phyloP scores from a whole-genome alignment of 257 asterid species.

The Oldenlandia corymbosa region DNA sequence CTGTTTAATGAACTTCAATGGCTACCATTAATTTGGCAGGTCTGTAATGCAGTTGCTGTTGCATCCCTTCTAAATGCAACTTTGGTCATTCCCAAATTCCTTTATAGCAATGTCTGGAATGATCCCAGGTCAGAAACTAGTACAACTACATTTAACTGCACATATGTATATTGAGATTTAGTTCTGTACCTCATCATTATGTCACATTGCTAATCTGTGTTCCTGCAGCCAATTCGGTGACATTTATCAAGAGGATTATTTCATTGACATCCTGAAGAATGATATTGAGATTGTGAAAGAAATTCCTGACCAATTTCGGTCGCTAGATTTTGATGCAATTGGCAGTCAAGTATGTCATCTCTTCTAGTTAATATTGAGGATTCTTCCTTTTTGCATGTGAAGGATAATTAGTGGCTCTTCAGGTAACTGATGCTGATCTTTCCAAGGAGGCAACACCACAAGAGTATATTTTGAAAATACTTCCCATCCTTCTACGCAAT shows the following conservation, averaged over 20 bases:
- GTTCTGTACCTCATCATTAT: not conserved
- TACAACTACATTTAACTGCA: not conserved
- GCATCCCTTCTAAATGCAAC: conserved; percentile 88
- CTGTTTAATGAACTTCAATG: not conserved
- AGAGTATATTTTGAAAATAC: conserved; percentile 55
- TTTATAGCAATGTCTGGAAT: conserved; percentile 94
- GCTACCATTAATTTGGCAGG: conserved; percentile 36
- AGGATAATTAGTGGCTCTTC: conserved; percentile 9
- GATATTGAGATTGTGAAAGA: conserved; percentile 64
- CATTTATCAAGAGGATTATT: conserved; percentile 77
- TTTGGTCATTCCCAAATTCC: conserved; percentile 81
- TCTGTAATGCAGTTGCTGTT: conserved; percentile 89
- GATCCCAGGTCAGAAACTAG: conserved; percentile 63
- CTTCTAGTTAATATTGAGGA: conserved; percentile 9
- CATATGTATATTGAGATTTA: not conserved
- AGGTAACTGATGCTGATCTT: conserved; percentile 91
- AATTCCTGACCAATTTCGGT: conserved; percentile 60
- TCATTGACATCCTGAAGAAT: conserved; percentile 48
- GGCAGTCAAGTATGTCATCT: conserved; percentile 65
- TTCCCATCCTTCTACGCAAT: conserved; percentile 58
- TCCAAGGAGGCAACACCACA: conserved; percentile 81
- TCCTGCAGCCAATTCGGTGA: conserved; percentile 76
- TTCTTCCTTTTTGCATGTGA: not conserved
- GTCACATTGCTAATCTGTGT: not conserved
- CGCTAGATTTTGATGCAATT: conserved; percentile 58